Evolutionary conservation across 257 asterid genomes (phyloP).

Genomic region (Perilla frutescens): DNA sequence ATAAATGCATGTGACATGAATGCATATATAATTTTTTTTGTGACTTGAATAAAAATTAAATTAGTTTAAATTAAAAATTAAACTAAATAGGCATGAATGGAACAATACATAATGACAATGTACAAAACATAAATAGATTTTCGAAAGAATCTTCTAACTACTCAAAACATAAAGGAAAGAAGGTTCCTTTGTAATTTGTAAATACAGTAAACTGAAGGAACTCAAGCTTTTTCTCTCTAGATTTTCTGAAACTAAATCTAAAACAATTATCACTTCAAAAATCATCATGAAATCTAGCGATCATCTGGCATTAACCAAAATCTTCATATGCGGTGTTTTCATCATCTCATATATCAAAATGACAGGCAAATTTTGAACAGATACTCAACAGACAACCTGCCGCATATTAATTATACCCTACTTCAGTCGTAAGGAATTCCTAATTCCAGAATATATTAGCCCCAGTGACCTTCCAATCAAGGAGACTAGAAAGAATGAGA

Average conservation of each 20-base stretch:
- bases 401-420: slow-evolving; percentile 43
- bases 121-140: slow-evolving; percentile 16
- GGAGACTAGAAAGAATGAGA: slow-evolving; percentile 82
- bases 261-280: slow-evolving; percentile 27
- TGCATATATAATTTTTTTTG: no score
- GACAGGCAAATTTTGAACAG: slow-evolving; percentile 4
- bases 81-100: neutral
- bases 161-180: neutral
- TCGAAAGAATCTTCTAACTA: slow-evolving; percentile 28
- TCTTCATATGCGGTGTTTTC: neutral
- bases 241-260: slow-evolving; percentile 14
- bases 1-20: no score
- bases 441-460: slow-evolving; percentile 87
- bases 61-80: no score
- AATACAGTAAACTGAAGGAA: slow-evolving; percentile 11
- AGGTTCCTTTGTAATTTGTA: neutral
- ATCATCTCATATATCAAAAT: slow-evolving; percentile 21
- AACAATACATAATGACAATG: slow-evolving; percentile 15
- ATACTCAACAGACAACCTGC: slow-evolving; percentile 22
- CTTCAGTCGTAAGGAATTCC: slow-evolving; percentile 84
- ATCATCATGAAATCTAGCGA: slow-evolving; percentile 14
- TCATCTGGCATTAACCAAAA: neutral
- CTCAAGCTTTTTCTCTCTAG: neutral
- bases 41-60: no score
- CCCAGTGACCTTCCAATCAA: slow-evolving; percentile 96